Percentiles rank a stretch among this genome's conserved stretches.
phyloP scores from a whole-genome alignment of 2,329 filamentous ascomycete genomes.

The Botrytis galanthina region DNA sequence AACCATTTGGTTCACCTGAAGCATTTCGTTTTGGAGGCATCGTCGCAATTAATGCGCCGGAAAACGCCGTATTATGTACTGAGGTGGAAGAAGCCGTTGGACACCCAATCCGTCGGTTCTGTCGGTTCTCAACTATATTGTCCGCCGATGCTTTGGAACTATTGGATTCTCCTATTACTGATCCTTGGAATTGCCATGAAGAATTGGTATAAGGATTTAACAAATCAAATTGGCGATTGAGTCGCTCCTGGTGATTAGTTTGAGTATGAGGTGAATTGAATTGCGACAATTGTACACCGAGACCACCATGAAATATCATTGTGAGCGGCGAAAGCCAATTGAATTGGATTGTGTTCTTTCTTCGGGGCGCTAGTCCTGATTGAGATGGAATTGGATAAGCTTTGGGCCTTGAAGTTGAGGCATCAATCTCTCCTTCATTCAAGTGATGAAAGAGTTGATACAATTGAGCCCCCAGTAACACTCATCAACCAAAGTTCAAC shows the following conservation, averaged over 20 bases:
- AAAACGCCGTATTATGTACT: constrained; percentile 21
- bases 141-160: neutral
- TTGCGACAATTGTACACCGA: neutral
- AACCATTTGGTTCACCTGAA: constrained; percentile 24
- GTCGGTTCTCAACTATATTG: constrained; percentile 8
- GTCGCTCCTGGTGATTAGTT: neutral
- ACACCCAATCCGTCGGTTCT: constrained; percentile 22
- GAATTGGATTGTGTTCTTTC: neutral
- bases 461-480: too few species aligned
- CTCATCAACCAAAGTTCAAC: neutral
- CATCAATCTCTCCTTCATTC: neutral
- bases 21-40: constrained; percentile 35
- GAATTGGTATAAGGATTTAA: neutral
- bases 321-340: constrained; percentile 4
- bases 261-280: neutral
- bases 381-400: neutral
- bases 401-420: neutral
- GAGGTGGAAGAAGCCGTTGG: constrained; percentile 32
- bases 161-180: neutral
- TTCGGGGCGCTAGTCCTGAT: neutral
- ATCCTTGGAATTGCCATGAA: neutral
- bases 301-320: constrained; percentile 11
- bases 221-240: neutral
- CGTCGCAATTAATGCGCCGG: constrained; percentile 15
- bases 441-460: neutral